A percentile compares a stretch with the other conserved stretches of the same genome.
Conservation (phyloP, 2,329 filamentous ascomycete species). For the Pezicula radicicola region DNA sequence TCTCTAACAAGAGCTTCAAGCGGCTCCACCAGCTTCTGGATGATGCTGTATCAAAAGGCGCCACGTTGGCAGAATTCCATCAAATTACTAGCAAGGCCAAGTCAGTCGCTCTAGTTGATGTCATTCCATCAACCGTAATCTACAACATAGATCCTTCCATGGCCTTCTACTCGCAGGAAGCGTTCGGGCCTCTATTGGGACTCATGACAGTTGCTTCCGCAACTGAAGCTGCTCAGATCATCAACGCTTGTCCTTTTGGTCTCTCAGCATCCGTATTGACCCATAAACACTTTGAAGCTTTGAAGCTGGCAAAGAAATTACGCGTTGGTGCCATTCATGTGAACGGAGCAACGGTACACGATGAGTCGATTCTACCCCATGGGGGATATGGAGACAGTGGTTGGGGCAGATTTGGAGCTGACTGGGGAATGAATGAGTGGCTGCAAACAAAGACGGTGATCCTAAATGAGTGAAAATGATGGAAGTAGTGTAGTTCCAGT, state of each 20-base stretch:
- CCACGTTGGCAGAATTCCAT: conserved; percentile 19
- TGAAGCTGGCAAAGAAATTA: conserved; percentile 8
- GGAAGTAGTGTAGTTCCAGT: too few species aligned
- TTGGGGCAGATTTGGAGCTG: conserved; percentile 19
- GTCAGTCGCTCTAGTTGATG: conserved; percentile 1
- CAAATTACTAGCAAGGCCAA: too few species aligned
- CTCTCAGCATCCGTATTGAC: conserved; percentile 17
- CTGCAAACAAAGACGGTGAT: conserved; percentile 49
- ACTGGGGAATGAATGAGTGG: conserved; percentile 53
- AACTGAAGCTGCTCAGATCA: conserved; percentile 14
- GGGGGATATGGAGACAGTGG: conserved; percentile 21
- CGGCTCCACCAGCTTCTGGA: conserved; percentile 2
- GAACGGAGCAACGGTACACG: conserved; percentile 18
- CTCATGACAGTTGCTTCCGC: conserved; percentile 6
- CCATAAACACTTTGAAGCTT: neutral
- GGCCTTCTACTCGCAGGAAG: conserved; percentile 13
- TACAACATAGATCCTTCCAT: conserved; percentile 12
- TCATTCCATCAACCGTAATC: conserved; percentile 9
- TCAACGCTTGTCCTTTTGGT: conserved; percentile 16
- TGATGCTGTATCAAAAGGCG: conserved; percentile 9
- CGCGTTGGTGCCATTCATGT: conserved; percentile 19
- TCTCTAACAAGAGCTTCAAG: neutral
- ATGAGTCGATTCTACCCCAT: conserved; percentile 19
- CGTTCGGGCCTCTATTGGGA: conserved; percentile 17
- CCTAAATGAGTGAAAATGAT: neutral